Base-by-base conservation (phyloP, 352 stramenopile genomes). In the Globisporangium camurandrum region DNA sequence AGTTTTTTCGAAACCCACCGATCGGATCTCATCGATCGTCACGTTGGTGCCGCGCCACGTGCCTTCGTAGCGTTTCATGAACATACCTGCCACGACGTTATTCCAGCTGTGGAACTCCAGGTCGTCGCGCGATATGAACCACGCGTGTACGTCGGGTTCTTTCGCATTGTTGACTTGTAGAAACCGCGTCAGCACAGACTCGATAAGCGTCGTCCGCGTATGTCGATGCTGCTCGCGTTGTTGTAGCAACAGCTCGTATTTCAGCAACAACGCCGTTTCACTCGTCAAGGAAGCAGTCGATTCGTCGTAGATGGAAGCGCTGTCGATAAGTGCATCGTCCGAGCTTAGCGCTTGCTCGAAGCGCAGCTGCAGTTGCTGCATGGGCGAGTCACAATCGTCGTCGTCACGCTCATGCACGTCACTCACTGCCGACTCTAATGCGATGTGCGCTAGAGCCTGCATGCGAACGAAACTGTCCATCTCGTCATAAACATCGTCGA, bases 91-190 rank as follows among this genome's bases (percentile, higher is more conserved):
- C 28, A 24, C 26, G n/a, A 49, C 7, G 16, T 39, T 4, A 4
- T 39, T 49, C 44, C 44, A 49, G 27, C 16, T n/a, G 19, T 40
- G 17, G 17, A 39, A 49, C 20, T 46, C 40, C 22, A 46, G 20
- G 22, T 46, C 40, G 40, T 46, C 40, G 22, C 40, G 40, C 6
- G 40, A 46, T 10, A 46, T 46, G 40, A 33, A 46, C 23, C 40
- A 46, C 19, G 20, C 22, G 2, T 20, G 40, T 11, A 46, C 20
- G 27, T 19, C 23, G 8, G 22, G 40, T 19, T 1, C 20, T 1
- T 6, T 23, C 20, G 24, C 4, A 8, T 46, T 46, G 40, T 14
- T 31, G 4, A 16, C 40, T 31, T 22, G 11, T 12, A 20, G 7
- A 14, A 46, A 46, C 20, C 23, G 40, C 40, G 20, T 14, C 9